phyloP scores from a whole-genome alignment of 2,329 filamentous ascomycete genomes.

The Chrysoporthe deuterocubensis region DNA sequence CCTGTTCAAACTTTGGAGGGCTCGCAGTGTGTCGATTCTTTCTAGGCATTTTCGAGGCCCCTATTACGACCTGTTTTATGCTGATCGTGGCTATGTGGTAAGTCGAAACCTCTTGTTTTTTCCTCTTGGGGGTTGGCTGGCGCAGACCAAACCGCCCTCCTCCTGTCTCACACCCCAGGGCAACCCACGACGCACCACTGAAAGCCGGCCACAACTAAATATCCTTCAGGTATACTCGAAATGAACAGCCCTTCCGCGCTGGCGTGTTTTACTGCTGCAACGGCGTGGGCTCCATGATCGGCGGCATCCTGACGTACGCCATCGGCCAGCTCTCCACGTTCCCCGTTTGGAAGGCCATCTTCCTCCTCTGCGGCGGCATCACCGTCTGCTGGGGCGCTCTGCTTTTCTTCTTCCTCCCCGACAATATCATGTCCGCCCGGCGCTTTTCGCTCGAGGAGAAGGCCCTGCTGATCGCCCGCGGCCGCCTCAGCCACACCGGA shows the following conservation, averaged over 20 bases:
- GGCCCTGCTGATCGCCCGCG: conserved; percentile 45
- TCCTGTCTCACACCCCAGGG: background rate
- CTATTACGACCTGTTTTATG: conserved; percentile 54
- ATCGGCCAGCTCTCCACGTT: conserved; percentile 47
- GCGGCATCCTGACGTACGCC: conserved; percentile 42
- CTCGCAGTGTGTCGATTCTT: conserved; percentile 50
- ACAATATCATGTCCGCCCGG: conserved; percentile 47
- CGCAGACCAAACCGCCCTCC: background rate
- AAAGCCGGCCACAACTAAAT: background rate
- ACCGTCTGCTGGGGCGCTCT: conserved; percentile 47
- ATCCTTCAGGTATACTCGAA: conserved; percentile 43
- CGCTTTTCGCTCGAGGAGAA: conserved; percentile 49
- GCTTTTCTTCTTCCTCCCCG: conserved; percentile 46
- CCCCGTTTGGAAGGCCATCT: conserved; percentile 49
- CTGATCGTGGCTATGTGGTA: conserved; percentile 55
- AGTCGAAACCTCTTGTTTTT: background rate
- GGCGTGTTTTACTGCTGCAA: conserved; percentile 49
- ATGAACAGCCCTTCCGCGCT: conserved; percentile 51
- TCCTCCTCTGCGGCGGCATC: conserved; percentile 48
- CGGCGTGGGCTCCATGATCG: conserved; percentile 43
- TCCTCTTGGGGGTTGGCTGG: background rate
- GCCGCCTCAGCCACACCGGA: conserved; percentile 44
- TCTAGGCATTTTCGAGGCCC: conserved; percentile 51
- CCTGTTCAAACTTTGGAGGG: conserved; percentile 45
- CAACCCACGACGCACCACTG: background rate